Base-by-base conservation (phyloP, 1,284 basidiomycete genomes). In the Athelia sp. region DNA sequence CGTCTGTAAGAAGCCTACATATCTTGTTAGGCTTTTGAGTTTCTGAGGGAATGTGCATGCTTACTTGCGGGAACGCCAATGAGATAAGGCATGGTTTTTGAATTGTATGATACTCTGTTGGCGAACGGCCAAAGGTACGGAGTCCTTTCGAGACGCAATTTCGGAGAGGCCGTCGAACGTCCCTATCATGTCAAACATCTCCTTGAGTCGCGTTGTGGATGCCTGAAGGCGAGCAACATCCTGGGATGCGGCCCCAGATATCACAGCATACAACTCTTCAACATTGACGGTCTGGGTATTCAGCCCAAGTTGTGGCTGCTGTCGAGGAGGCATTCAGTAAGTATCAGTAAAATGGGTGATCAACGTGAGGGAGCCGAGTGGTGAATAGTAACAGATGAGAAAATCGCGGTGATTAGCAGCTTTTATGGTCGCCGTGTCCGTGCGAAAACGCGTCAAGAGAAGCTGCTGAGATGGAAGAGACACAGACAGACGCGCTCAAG, bases 51-150 rank as follows among this genome's bases (percentile, higher is more conserved):
- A 29, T 17, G 11, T 15, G 36, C 44, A 11, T 23, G 53, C 76
- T 56, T 56, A 87, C 89, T 81, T 87, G 66, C 82, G 70, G 23
- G 83, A 83, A 60, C 75, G 73, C 88, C 88, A 91, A 56, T 85
- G 81, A 46, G 66, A 67, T 3, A 81, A 59, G 4, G 80, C 83
- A 2, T 74, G 71, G 55, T 91, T 91, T 65, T 91, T 91, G 66
- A 90, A 86, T 58, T 90, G 88, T 50, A 91, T 88, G 54, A 90
- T 88, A 36, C 83, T 78, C 59, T 86, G 83, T 58, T 87, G 81
- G 38, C 88, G 80, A 43, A 89, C 74, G n/a, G 68, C 68, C 23
- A 87, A 62, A 15, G 85, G 80, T 15, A 83, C 63, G 1, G 72
- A 65, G 4, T 4, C 13, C 54, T 66, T 70, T 57, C 81, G 75